phyloP scores from a whole-genome alignment of 2,329 filamentous ascomycete genomes.

The Sporothrix euskadiensis region DNA sequence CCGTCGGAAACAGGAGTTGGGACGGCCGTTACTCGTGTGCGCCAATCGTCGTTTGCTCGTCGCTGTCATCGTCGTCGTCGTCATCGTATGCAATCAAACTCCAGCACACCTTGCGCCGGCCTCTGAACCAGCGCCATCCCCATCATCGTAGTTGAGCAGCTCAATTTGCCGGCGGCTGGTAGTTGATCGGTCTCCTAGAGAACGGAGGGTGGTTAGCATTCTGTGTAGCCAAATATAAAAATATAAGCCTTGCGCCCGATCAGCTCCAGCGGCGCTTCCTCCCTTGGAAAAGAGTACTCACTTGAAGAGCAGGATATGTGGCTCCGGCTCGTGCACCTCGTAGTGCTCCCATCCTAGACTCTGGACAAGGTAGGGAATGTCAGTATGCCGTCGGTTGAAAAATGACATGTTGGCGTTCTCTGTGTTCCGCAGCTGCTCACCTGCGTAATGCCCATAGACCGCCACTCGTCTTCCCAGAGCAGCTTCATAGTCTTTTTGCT shows the following conservation, averaged over 20 bases:
- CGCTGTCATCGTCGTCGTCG: constrained; percentile 20
- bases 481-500: constrained; percentile 91
- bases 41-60: constrained; percentile 9
- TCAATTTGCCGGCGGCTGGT: constrained; percentile 61
- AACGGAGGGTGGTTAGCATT: constrained; percentile 22
- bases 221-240: background rate
- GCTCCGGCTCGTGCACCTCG: constrained; percentile 97
- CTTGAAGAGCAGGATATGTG: constrained; percentile 99
- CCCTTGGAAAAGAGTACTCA: constrained; percentile 50
- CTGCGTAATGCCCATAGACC: constrained; percentile 94
- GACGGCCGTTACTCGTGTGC: background rate
- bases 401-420: background rate
- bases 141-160: background rate
- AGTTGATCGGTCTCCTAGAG: constrained; percentile 76
- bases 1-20: background rate
- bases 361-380: constrained; percentile 49
- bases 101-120: background rate
- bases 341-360: constrained; percentile 99
- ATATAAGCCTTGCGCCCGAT: too few relatives aligned
- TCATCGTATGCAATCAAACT: constrained; percentile 11
- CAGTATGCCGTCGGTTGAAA: background rate
- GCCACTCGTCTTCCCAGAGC: constrained; percentile 98
- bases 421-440: constrained; percentile 49
- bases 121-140: background rate
- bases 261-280: too few relatives aligned